Base-by-base conservation (phyloP, 179 eudicot genomes). In the Spinacia oleracea region DNA sequence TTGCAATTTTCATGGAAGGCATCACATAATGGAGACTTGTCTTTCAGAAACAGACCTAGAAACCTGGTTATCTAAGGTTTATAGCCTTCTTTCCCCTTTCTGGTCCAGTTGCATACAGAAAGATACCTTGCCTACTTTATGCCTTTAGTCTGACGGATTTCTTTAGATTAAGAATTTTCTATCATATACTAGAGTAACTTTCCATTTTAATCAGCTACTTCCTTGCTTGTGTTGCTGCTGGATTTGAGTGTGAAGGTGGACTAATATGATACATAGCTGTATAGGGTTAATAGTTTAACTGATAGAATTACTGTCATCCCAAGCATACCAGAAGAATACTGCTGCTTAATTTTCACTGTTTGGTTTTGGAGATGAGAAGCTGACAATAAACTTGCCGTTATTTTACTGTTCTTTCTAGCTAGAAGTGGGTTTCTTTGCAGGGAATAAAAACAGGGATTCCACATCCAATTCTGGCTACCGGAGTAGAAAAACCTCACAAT, bases 11-110 rank as follows among this genome's bases (percentile, higher is more conserved):
- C 35, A n/a, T 72, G 77, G 76, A 72, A 76, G 83, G 72, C 25
- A 56, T 63, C 80, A 65, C 66, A 65, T 79, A 56, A 67, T 63
- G 65, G 73, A 65, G 78, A 73, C 82, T 73, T 16, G 6, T 20
- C 64, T 48, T 21, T 63, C 78, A 53, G 46, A 40, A 32, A 35
- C 11, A 58, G 65, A 72, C 55, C 70, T 29, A 51, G 65, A 16
- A 51, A 63, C 43, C 50, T 80, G 73, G 67, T 53, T 55, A 53
- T 70, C 27, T 40, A 4, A 38, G 50, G 59, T 2, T 42, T 35
- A 12, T 51, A 51, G 73, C 74, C 77, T 74, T 80, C 27, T 64
- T 42, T 31, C 21, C 6, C 58, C 15, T 51, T 64, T 55, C 74
- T 53, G 56, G 51, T 31, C 73, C 77, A 73, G 53, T 72, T 43